phyloP scores from a whole-genome alignment of 2,329 filamentous ascomycete genomes.

The Fusarium acutatum region DNA sequence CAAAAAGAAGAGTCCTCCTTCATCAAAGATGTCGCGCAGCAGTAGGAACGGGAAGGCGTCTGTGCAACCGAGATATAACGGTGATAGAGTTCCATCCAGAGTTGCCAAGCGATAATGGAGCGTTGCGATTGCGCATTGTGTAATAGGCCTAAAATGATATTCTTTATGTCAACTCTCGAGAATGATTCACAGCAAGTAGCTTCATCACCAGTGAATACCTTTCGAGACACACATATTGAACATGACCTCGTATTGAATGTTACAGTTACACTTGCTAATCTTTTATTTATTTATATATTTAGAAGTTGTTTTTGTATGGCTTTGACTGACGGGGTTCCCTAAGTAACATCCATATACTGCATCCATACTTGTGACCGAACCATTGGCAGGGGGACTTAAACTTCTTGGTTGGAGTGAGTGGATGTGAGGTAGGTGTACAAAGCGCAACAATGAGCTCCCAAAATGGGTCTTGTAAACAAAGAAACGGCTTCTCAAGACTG shows the following conservation, averaged over 20 bases:
- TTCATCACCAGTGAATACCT: background rate
- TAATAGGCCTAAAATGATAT: slow-evolving; percentile 13
- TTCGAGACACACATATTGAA: background rate
- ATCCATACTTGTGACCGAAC: background rate
- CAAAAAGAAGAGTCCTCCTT: slow-evolving; percentile 41
- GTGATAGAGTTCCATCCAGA: slow-evolving; percentile 48
- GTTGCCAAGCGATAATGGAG: slow-evolving; percentile 42
- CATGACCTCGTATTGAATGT: background rate
- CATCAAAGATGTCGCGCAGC: slow-evolving; percentile 35
- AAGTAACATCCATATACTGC: background rate
- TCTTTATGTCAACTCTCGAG: background rate
- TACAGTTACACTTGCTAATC: background rate
- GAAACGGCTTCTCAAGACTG: background rate
- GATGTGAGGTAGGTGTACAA: background rate
- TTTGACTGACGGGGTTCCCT: background rate
- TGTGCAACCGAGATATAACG: slow-evolving; percentile 45
- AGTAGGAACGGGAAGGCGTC: slow-evolving; percentile 37
- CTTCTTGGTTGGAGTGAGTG: background rate
- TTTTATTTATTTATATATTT: background rate
- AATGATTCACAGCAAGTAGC: background rate
- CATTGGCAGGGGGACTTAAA: background rate
- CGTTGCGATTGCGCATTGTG: background rate
- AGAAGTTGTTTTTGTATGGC: background rate
- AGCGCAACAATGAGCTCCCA: background rate
- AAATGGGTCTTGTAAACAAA: background rate